phyloP scores from a whole-genome alignment of 345 rosid genomes.

The Rhodamnia argentea region DNA sequence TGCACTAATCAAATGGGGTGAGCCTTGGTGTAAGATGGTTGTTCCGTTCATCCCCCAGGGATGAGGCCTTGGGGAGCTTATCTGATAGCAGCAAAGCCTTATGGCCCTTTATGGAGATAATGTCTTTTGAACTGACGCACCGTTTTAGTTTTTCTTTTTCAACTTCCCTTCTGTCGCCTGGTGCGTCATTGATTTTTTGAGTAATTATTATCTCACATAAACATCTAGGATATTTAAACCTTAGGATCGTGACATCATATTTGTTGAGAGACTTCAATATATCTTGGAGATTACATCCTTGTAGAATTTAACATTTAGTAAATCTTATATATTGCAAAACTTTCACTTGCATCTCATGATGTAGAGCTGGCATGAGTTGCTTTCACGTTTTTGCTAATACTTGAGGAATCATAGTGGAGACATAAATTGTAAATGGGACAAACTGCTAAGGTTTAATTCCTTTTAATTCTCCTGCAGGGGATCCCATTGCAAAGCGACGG shows the following conservation, averaged over 20 bases:
- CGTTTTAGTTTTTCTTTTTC: background rate
- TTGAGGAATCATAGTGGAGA: background rate
- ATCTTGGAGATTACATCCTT: background rate
- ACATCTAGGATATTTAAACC: background rate
- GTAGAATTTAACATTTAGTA: background rate
- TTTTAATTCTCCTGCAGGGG: conserved; percentile 28
- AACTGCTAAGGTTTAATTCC: background rate
- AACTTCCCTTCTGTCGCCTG: background rate
- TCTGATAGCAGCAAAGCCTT: background rate
- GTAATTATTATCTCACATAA: background rate
- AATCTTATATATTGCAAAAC: background rate
- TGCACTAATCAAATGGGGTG: background rate
- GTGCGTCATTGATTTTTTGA: background rate
- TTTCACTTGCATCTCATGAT: background rate
- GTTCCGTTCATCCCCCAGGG: background rate
- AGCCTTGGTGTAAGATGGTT: background rate
- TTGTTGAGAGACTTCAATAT: background rate
- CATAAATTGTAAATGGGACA: background rate
- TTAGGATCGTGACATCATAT: background rate
- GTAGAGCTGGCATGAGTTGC: background rate
- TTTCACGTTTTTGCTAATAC: background rate
- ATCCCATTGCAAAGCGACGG: conserved; percentile 60
- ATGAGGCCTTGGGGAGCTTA: background rate
- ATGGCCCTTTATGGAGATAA: background rate
- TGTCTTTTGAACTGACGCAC: background rate